Percentiles rank a stretch among this genome's conserved stretches.
These are phyloP conservation scores for Neurospora discreta DNA, from an alignment of 495 filamentous ascomycete genomes.

Conservation along the genomic window DNA sequence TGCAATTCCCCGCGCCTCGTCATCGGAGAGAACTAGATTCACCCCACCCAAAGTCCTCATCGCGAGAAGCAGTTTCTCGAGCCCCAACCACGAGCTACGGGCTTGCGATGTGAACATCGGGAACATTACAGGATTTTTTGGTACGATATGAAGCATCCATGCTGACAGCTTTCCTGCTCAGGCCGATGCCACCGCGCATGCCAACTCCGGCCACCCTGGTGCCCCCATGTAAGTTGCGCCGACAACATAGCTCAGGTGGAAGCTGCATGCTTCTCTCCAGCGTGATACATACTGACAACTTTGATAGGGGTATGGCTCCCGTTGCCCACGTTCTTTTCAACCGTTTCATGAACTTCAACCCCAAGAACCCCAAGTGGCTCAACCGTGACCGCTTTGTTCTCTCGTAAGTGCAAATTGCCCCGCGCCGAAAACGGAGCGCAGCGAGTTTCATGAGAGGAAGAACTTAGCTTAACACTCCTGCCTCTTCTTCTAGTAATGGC, in stretches of 20 bases:
- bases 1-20: constrained; percentile 6
- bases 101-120: constrained; percentile 2
- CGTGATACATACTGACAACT: constrained; percentile 11
- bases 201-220: constrained; percentile 97
- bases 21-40: background rate
- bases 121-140: background rate
- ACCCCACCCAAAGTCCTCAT: background rate
- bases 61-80: constrained; percentile 1
- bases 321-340: constrained; percentile 96
- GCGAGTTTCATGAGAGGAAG: background rate
- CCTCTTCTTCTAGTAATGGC: constrained; percentile 58
- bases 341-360: constrained; percentile 99
- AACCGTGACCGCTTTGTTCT: constrained; percentile 98
- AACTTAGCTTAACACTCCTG: background rate
- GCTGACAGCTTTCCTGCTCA: constrained; percentile 31
- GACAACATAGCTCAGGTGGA: background rate
- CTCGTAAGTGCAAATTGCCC: constrained; percentile 62
- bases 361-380: constrained; percentile 91
- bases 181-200: constrained; percentile 94
- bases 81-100: background rate
- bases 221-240: constrained; percentile 66
- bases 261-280: constrained; percentile 1
- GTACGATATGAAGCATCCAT: background rate
- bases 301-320: constrained; percentile 77
- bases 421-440: background rate